Base-by-base conservation (phyloP, 202 grass and related monocot species). In the Brachypodium distachyon region DNA sequence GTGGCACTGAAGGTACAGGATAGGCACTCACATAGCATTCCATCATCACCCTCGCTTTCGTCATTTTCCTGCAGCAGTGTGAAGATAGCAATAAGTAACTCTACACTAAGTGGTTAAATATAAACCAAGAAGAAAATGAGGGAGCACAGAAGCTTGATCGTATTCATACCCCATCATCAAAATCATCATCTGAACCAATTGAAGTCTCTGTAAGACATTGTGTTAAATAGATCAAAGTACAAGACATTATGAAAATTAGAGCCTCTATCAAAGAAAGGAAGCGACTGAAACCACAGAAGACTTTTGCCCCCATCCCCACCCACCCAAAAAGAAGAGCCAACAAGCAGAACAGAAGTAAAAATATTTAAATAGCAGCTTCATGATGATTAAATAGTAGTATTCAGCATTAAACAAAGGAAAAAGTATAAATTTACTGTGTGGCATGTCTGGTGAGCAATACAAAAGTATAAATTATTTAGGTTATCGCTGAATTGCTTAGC, bases 11-110 rank as follows among this genome's bases (percentile, higher is more conserved):
- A 81, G 54, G 54, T 48, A 57, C 4, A 76, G 72, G 81, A 84
- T 14, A 16, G 12, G 46, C 7, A 89, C 96, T 90, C 89, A 99
- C 96, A 95, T 57, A 95, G 89, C 84, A 99, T 86, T 70, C 92
- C 87, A n/a, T 95, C 89, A 33, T 94, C 76, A 29, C 86, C 86
- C 77, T 81, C 85, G 43, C 77, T 89, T 47, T 86, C 89, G 6
- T 92, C 94, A 56, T 86, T 76, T 33, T 8, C 87, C 91, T 91
- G 77, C 54, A 80, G 70, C 36, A 67, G 13, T 18, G 38, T 48
- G 5, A 85, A 47, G 51, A 86, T 19, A 39, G 6, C 41, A 73
- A 44, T 74, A 49, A 70, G 60, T 53, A 78, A 23, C 41, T 42
- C 34, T 3, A 70, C 14, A 52, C 2, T 52, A 67, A 61, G 69